Conservation (phyloP, 1,284 basidiomycete species). For the Hemileia vastatrix region DNA sequence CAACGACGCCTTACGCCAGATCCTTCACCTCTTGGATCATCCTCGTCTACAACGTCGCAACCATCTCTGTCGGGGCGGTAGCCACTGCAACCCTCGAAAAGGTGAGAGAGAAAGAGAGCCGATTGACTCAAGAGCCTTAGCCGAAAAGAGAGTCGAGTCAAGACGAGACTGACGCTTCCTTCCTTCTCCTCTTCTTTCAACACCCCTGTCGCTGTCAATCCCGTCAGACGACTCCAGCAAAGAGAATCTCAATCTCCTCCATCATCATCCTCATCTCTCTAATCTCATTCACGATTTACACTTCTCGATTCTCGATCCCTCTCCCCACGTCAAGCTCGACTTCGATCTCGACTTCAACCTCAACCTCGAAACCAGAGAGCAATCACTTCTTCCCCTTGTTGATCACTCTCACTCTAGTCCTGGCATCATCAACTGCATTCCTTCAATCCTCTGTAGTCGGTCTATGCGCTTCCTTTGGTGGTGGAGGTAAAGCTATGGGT, state of each 20-base stretch:
- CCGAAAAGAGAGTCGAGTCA: too few relatives aligned
- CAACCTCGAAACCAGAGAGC: too few relatives aligned
- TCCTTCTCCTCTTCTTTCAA: too few relatives aligned
- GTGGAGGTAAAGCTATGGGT: slow-evolving; percentile 29
- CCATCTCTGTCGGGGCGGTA: slow-evolving; percentile 32
- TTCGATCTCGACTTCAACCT: too few relatives aligned
- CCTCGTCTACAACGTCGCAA: slow-evolving; percentile 33
- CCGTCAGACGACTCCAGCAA: too few relatives aligned
- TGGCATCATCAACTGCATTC: slow-evolving; percentile 34
- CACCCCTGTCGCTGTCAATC: too few relatives aligned
- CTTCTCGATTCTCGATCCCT: too few relatives aligned
- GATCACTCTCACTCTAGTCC: slow-evolving; percentile 23
- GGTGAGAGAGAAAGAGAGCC: neutral
- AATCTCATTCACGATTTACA: too few relatives aligned
- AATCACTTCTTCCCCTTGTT: slow-evolving; percentile 29
- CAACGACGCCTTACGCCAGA: slow-evolving; percentile 26
- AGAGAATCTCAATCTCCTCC: too few relatives aligned
- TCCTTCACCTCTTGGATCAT: slow-evolving; percentile 38
- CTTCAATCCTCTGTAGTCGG: slow-evolving; percentile 38
- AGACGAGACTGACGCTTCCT: too few relatives aligned
- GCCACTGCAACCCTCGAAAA: slow-evolving; percentile 23
- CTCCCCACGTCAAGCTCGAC: neutral
- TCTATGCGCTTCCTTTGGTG: slow-evolving; percentile 34
- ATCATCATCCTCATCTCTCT: too few relatives aligned
- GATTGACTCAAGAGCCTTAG: too few relatives aligned